These are phyloP conservation scores for Solanum lignicaule DNA, from an alignment of 257 asterid genomes.

Conservation along the genomic window DNA sequence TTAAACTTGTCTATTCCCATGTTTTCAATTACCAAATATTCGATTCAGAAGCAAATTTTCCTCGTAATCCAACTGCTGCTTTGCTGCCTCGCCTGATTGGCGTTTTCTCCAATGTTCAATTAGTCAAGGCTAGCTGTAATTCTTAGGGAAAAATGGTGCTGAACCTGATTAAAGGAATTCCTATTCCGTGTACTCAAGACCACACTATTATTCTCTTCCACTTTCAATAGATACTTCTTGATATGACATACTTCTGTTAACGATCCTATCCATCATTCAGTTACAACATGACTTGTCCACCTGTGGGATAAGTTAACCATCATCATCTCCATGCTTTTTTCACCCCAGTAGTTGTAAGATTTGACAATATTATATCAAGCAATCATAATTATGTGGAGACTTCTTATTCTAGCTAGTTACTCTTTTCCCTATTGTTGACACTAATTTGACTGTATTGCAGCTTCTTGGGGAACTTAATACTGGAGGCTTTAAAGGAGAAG, in stretches of 20 bases:
- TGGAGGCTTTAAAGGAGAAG: slow-evolving; percentile 42
- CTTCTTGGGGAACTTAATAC: slow-evolving; percentile 71
- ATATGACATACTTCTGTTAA: background rate
- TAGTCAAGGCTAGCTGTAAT: background rate
- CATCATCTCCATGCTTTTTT: background rate
- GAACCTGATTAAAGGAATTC: background rate
- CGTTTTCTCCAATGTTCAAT: background rate
- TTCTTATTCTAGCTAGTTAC: background rate
- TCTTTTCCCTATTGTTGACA: background rate
- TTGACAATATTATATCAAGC: background rate
- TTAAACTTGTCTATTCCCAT: background rate
- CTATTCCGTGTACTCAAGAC: background rate
- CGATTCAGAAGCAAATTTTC: background rate
- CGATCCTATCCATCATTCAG: background rate
- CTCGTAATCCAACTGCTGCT: background rate
- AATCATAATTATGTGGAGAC: background rate
- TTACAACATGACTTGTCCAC: background rate
- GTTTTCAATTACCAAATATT: background rate
- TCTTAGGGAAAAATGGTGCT: background rate
- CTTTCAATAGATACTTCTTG: background rate
- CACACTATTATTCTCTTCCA: background rate
- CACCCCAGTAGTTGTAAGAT: background rate
- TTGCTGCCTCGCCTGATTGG: background rate
- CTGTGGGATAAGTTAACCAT: background rate
- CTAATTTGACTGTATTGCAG: slow-evolving; percentile 30